Base-by-base conservation (phyloP, 257 asterid species). In the Penstemon newberryi region DNA sequence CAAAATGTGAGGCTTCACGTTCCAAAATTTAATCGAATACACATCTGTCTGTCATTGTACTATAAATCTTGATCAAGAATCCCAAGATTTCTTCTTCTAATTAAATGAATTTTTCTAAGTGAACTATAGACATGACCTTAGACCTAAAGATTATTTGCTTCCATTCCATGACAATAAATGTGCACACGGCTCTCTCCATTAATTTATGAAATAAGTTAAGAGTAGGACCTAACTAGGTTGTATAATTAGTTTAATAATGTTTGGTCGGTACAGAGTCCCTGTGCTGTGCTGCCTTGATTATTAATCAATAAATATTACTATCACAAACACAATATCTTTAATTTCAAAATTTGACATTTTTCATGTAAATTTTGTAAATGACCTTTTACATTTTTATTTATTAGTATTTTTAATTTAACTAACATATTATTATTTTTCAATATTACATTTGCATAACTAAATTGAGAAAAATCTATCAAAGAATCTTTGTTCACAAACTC, bases 171-270 rank as follows among this genome's bases (percentile, higher is more conserved):
- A 8, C 19, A 49, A 69, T 69, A 46, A 69, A 59, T 69, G 15
- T 38, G 73, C 62, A 56, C 73, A 69, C 73, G 73, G 38, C 43
- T 69, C 41, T 18, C 11, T 45, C 10, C 11, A 69, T 53, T 51
- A 50, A 4, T 55, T 43, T 47, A 50, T 7, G n/a, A 57, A 65
- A n/a, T 5, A 11, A n/a, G 10, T 70, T 12, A 41, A 66, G 25
- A 42, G 68, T 38, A 44, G 56, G 71, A 12, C 36, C 44, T 33
- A 41, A 61, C 4, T 63, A 39, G 40, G 56, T 46, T 9, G 56
- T 15, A 43, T 18, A 38, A 5, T 12, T 60, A 37, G 3, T 7
- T 57, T 43, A 45, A 36, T n/a, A 63, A 25, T 56, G 33, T 7
- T 58, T 58, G 33, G 69, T 65, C 25, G 67, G 62, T 59, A 25